These are phyloP conservation scores for Dactylellina drechsleri DNA, from an alignment of 2,329 filamentous ascomycete genomes.

Conservation along the genomic window DNA sequence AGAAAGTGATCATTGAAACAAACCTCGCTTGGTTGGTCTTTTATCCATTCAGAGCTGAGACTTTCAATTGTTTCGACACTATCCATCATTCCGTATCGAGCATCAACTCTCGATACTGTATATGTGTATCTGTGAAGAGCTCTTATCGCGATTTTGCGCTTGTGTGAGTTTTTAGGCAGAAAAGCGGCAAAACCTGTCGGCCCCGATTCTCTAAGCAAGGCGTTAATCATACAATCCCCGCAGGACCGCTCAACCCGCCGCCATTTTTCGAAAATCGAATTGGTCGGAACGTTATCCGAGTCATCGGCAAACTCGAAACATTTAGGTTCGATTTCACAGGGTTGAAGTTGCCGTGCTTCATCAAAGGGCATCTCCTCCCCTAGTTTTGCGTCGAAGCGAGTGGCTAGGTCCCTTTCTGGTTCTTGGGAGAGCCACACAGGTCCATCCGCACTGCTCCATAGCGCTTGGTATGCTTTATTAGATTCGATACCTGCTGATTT, in stretches of 20 bases:
- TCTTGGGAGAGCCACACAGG: conserved; percentile 43
- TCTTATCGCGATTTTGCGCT: conserved; percentile 16
- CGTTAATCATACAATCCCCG: conserved; percentile 49
- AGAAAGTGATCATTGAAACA: conserved; percentile 49
- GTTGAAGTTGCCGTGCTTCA: conserved; percentile 23
- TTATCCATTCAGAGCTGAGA: conserved; percentile 19
- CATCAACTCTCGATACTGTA: conserved; percentile 41
- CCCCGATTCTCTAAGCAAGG: conserved; percentile 28
- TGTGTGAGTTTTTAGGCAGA: conserved; percentile 9
- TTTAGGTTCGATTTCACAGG: conserved; percentile 27
- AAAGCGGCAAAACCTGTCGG: conserved; percentile 30
- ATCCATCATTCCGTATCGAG: conserved; percentile 50
- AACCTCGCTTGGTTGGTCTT: conserved; percentile 33
- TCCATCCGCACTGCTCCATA: conserved; percentile 45
- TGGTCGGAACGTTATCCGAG: not conserved
- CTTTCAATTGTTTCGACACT: conserved; percentile 5
- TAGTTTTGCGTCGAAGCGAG: conserved; percentile 20
- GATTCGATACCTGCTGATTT: conserved; percentile 25
- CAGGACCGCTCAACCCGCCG: conserved; percentile 24
- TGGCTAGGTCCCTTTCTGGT: conserved; percentile 25
- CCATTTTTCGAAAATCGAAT: conserved; percentile 40
- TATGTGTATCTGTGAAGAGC: conserved; percentile 35
- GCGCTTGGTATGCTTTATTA: conserved; percentile 13
- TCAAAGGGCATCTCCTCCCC: conserved; percentile 11
- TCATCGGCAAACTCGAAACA: conserved; percentile 23